Evolutionary conservation across 768 basidiomycete genomes (phyloP), one percentile per base, ranked within the genome.

Genomic region (Phanerochaete sordida): DNA sequence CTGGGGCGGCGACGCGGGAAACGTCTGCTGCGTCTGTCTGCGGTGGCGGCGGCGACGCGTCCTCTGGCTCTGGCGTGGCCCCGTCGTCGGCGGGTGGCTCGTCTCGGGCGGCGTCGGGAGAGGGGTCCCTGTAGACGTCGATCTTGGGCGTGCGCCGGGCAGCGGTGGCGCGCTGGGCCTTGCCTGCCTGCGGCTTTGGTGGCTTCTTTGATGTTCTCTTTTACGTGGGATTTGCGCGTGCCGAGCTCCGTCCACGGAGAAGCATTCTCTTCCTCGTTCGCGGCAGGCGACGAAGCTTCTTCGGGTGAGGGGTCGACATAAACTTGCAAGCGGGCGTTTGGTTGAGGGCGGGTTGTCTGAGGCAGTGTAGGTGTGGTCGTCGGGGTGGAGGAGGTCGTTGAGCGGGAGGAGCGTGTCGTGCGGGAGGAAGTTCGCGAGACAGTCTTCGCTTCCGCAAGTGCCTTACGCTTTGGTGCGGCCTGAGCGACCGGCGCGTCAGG

Each of bases 161-260:
- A 19, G 79, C 81, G 26, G 77, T 80, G 30, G 84, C 66, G 26
- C 88, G 77, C 68, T 81, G 82, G 28, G 83, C 69, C 60, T 77
- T 77, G 27, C 87, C 84, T 80, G 12, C 89, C 90, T 2, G 71
- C 80, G 53, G 87, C 79, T 76, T 87, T 89, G 70, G 82, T 82
- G 30, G 84, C 81, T 70, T 88, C 88, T 7, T 82, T 84, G 1
- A 85, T 75, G 65, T 93, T 93, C 74, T 93, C 90, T 65, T 92
- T 93, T 65, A 90, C 77, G 55, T 91, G 81, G 4, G 85, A 80
- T 70, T 88, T 89, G 66, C 90, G 88, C 60, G 90, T 86, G 21
- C 89, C 91, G 1, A 93, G 70, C 60, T 92, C 90, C 30, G 83
- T 80, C 81, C 86, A 93, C 7, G 45, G 26, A 3, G 57, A 49